Percentiles rank a stretch among this genome's conserved stretches.
phyloP scores from a whole-genome alignment of 768 basidiomycete genomes.

The Suillus hirtellus region DNA sequence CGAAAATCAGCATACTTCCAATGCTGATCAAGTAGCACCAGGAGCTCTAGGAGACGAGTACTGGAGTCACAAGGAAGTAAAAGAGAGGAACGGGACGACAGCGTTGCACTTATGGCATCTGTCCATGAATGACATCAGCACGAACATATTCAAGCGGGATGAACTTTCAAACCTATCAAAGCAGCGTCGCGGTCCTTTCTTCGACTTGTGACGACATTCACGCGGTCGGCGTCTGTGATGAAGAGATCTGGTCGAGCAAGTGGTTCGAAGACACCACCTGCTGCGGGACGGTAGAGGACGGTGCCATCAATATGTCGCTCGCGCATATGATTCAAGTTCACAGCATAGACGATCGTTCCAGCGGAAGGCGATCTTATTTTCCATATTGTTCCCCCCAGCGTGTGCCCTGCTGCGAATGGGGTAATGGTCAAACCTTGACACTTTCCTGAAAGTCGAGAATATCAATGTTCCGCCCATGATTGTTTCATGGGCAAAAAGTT shows the following conservation, averaged over 20 bases:
- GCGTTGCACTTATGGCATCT: constrained; percentile 76
- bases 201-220: constrained; percentile 79
- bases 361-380: constrained; percentile 97
- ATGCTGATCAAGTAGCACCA: constrained; percentile 94
- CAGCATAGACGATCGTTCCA: constrained; percentile 93
- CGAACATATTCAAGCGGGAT: neutral
- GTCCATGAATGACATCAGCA: constrained; percentile 46
- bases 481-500: constrained; percentile 12
- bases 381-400: constrained; percentile 96
- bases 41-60: constrained; percentile 92
- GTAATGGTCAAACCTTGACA: constrained; percentile 93
- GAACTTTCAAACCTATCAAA: constrained; percentile 63
- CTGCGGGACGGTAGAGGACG: constrained; percentile 72
- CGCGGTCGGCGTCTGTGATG: constrained; percentile 90
- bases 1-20: constrained; percentile 88
- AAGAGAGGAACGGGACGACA: constrained; percentile 77
- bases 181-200: constrained; percentile 89
- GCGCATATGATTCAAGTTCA: constrained; percentile 93
- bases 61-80: constrained; percentile 93
- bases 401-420: constrained; percentile 93
- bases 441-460: constrained; percentile 54
- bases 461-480: constrained; percentile 5
- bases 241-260: constrained; percentile 88
- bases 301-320: constrained; percentile 96
- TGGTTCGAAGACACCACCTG: constrained; percentile 82